Evolutionary conservation across 176 grass and related monocot genomes (phyloP).

Genomic region (Triticum dicoccoides): DNA sequence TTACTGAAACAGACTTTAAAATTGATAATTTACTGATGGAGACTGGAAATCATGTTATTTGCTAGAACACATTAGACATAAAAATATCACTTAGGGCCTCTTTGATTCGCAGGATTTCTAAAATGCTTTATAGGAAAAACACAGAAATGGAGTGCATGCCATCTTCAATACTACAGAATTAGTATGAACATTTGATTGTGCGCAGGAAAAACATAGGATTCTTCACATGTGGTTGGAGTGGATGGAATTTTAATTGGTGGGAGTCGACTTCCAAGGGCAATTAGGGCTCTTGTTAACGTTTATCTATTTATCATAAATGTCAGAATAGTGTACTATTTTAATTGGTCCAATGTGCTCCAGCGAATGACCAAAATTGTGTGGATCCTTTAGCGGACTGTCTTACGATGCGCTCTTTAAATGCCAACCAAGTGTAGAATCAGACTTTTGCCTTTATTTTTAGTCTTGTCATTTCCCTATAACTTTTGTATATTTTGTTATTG

Average conservation of each 20-base stretch:
- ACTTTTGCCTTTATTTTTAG: not conserved
- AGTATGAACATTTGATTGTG: no score
- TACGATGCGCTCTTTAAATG: not conserved
- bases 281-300: not conserved
- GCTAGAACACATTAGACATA: not conserved
- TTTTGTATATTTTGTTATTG: slow-evolving; percentile 11
- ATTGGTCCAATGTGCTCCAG: not conserved
- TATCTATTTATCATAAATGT: not conserved
- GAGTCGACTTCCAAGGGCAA: not conserved
- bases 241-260: not conserved
- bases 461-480: not conserved
- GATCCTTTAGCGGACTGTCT: not conserved
- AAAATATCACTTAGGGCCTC: not conserved
- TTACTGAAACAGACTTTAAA: not conserved
- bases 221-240: no score
- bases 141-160: no score
- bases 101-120: no score
- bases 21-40: not conserved
- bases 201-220: no score
- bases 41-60: not conserved
- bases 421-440: slow-evolving; percentile 2
- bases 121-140: no score
- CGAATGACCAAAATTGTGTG: not conserved
- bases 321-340: not conserved
- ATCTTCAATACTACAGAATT: no score